Percentiles rank a stretch among this genome's conserved stretches.
Evolutionary conservation across 768 basidiomycete genomes (phyloP).

Genomic region (Serpula lacrymans): DNA sequence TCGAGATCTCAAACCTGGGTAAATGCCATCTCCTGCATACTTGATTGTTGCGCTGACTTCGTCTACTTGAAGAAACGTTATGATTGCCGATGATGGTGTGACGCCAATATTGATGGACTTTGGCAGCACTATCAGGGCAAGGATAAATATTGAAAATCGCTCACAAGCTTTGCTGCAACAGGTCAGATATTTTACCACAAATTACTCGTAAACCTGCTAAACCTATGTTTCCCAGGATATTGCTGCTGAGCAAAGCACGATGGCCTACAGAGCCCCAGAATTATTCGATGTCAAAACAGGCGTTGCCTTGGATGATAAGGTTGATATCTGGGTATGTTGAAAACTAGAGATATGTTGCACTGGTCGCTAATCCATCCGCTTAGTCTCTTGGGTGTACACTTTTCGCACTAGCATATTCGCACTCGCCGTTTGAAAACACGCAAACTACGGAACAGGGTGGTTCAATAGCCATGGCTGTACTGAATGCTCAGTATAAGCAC

Average conservation of each 20-base stretch:
- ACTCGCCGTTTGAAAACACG: constrained; percentile 93
- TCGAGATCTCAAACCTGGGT: constrained; percentile 96
- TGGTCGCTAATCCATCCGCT: constrained; percentile 2
- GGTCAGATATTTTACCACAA: constrained; percentile 34
- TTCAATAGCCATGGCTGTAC: constrained; percentile 96
- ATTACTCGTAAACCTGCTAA: background rate
- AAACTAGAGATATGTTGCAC: constrained; percentile 6
- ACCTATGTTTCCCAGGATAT: constrained; percentile 59
- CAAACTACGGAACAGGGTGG: constrained; percentile 93
- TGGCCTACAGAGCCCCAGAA: constrained; percentile 98
- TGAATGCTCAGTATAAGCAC: constrained; percentile 91
- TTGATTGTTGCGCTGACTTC: constrained; percentile 5
- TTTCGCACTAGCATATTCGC: constrained; percentile 90
- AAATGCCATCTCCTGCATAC: constrained; percentile 23
- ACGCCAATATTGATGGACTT: constrained; percentile 97
- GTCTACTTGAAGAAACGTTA: constrained; percentile 69
- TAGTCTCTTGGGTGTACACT: constrained; percentile 95
- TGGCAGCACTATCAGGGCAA: constrained; percentile 85
- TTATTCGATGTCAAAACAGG: constrained; percentile 97
- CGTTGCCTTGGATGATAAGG: constrained; percentile 82
- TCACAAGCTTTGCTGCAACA: constrained; percentile 89
- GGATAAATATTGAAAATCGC: constrained; percentile 77
- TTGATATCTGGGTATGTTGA: constrained; percentile 86
- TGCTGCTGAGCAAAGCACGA: constrained; percentile 96
- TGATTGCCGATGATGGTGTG: constrained; percentile 88